These are phyloP conservation scores for Blastobotrys chiropterorum DNA, from an alignment of 805 yeast genomes.

Conservation along the genomic window DNA sequence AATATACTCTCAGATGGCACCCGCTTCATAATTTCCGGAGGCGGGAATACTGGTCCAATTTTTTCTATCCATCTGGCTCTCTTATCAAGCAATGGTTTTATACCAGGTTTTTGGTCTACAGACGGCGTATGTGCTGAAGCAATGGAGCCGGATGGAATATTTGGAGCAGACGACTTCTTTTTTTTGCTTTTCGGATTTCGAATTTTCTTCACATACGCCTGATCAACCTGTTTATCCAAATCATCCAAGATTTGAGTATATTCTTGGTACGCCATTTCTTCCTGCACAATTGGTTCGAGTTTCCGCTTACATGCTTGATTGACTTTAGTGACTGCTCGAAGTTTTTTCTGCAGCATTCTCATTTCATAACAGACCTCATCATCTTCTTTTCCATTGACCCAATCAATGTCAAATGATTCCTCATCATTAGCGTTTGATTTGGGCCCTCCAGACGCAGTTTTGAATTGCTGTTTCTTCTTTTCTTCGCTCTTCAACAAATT, in stretches of 20 bases:
- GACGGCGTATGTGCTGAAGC: conserved; percentile 13
- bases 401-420: conserved; percentile 42
- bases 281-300: conserved; percentile 69
- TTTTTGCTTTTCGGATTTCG: conserved; percentile 65
- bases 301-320: conserved; percentile 64
- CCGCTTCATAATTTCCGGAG: conserved; percentile 64
- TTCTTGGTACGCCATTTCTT: conserved; percentile 92
- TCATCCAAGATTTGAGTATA: conserved; percentile 86
- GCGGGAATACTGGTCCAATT: conserved; percentile 78
- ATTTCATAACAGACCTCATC: conserved; percentile 89
- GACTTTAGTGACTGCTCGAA: conserved; percentile 51
- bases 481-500: conserved; percentile 28
- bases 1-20: conserved; percentile 64
- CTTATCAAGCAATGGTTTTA: conserved; percentile 76
- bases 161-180: conserved; percentile 26
- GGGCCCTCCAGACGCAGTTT: conserved; percentile 6
- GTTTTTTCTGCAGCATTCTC: conserved; percentile 61
- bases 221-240: conserved; percentile 93
- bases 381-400: conserved; percentile 81
- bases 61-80: conserved; percentile 81
- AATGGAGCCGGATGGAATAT: conserved; percentile 1
- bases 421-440: conserved; percentile 19
- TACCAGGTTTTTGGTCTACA: conserved; percentile 45
- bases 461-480: conserved; percentile 20
- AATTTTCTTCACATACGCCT: conserved; percentile 77